Evolutionary conservation across 768 basidiomycete species (phyloP).

Genomic region (Lactarius indigo): DNA sequence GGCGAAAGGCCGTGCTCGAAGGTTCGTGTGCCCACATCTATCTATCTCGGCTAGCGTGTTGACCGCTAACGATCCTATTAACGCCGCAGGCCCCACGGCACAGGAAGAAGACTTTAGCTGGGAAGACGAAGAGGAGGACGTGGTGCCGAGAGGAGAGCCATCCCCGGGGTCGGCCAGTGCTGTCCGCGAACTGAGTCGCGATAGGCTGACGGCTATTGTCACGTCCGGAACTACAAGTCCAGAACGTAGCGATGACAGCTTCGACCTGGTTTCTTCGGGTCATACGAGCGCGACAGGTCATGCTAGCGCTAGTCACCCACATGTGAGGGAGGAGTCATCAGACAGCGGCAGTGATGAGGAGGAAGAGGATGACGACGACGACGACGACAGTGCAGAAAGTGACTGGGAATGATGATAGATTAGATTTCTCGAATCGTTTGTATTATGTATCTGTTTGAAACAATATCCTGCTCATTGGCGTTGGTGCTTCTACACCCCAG

Average conservation of each 20-base stretch:
- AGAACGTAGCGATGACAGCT: constrained; percentile 36
- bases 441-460: neutral
- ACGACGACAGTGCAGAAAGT: constrained; percentile 28
- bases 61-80: constrained; percentile 5
- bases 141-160: constrained; percentile 11
- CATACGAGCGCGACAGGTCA: constrained; percentile 30
- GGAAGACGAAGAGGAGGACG: constrained; percentile 89
- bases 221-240: constrained; percentile 30
- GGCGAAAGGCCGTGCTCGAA: constrained; percentile 72
- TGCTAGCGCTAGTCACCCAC: neutral
- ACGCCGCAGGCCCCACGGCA: constrained; percentile 48
- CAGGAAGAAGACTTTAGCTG: constrained; percentile 88
- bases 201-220: constrained; percentile 15
- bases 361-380: constrained; percentile 4
- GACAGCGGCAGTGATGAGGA: constrained; percentile 17
- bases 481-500: neutral
- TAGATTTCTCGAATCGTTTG: neutral
- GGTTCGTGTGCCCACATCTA: constrained; percentile 40
- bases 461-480: neutral
- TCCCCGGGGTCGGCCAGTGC: neutral
- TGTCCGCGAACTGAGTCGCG: neutral
- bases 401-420: constrained; percentile 29
- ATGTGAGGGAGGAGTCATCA: constrained; percentile 4
- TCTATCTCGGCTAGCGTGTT: neutral
- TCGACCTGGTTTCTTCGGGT: constrained; percentile 35